Percentiles rank a stretch among this genome's conserved stretches.
Conservation (phyloP, 2,329 filamentous ascomycete genomes). For the Botryosphaeria agaves region DNA sequence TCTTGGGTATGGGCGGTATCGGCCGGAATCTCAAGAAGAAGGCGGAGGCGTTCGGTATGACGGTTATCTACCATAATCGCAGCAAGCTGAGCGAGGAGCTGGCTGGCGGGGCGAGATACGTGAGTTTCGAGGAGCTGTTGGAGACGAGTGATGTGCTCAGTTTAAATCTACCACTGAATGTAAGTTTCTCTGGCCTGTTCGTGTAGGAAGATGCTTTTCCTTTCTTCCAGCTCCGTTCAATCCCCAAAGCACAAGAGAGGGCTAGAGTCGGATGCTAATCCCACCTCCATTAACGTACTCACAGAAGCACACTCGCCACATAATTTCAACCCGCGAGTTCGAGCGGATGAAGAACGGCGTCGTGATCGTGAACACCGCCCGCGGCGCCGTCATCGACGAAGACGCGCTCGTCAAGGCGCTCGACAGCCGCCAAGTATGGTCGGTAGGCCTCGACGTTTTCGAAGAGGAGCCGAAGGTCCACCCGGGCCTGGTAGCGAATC, state of each 20-base stretch:
- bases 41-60: constrained; percentile 60
- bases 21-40: constrained; percentile 61
- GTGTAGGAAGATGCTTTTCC: constrained; percentile 1
- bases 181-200: constrained; percentile 25
- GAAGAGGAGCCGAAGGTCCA: constrained; percentile 68
- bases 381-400: constrained; percentile 70
- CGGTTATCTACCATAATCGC: constrained; percentile 58
- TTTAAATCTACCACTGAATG: constrained; percentile 67
- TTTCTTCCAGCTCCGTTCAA: neutral
- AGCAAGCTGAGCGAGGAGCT: constrained; percentile 37
- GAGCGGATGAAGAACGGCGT: constrained; percentile 61
- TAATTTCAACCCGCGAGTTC: constrained; percentile 55
- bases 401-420: constrained; percentile 60
- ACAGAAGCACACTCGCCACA: constrained; percentile 52
- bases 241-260: too few relatives aligned
- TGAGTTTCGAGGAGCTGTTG: constrained; percentile 57
- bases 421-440: constrained; percentile 49
- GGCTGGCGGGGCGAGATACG: constrained; percentile 43
- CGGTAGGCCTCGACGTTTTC: constrained; percentile 63
- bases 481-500: constrained; percentile 51
- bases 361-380: constrained; percentile 67
- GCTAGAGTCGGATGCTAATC: too few relatives aligned
- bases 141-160: constrained; percentile 57
- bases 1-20: constrained; percentile 76
- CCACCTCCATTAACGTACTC: neutral